phyloP scores from a whole-genome alignment of 1,139 yeast genomes.

The Yamadazyma dushanensis region DNA sequence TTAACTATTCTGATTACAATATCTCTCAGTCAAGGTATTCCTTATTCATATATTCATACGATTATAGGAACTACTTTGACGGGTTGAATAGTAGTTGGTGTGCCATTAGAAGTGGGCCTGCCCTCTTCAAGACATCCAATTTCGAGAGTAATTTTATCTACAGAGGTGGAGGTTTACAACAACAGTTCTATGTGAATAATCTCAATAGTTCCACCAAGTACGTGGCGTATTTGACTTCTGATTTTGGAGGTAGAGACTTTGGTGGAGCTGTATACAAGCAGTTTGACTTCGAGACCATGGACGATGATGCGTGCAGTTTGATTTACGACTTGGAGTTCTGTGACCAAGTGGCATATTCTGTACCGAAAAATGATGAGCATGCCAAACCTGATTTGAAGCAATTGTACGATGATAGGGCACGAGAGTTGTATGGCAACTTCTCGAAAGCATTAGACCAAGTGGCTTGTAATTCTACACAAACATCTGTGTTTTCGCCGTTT shows the following conservation, averaged over 20 bases:
- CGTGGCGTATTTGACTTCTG: slow-evolving; percentile 63
- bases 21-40: slow-evolving; percentile 38
- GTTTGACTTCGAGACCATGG: slow-evolving; percentile 62
- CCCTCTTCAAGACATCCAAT: slow-evolving; percentile 24
- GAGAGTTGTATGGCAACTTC: slow-evolving; percentile 59
- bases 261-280: slow-evolving; percentile 71
- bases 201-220: slow-evolving; percentile 65
- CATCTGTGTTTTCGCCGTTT: slow-evolving; percentile 71
- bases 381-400: slow-evolving; percentile 23
- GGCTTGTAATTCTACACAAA: slow-evolving; percentile 73
- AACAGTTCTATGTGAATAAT: slow-evolving; percentile 63
- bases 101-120: slow-evolving; percentile 59
- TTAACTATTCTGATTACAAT: slow-evolving; percentile 22
- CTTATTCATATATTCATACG: slow-evolving; percentile 48
- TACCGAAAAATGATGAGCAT: slow-evolving; percentile 53
- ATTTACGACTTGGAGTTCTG: slow-evolving; percentile 79
- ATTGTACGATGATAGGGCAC: slow-evolving; percentile 67
- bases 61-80: slow-evolving; percentile 36
- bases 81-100: slow-evolving; percentile 66
- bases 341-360: slow-evolving; percentile 79
- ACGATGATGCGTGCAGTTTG: slow-evolving; percentile 62
- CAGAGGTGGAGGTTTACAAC: slow-evolving; percentile 51
- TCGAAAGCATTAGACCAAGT: slow-evolving; percentile 73
- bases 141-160: slow-evolving; percentile 43
- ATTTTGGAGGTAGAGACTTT: slow-evolving; percentile 37